Evolutionary conservation across 306 rosid genomes (phyloP), one percentile per base, ranked within the genome.

Genomic region (Vicia villosa): DNA sequence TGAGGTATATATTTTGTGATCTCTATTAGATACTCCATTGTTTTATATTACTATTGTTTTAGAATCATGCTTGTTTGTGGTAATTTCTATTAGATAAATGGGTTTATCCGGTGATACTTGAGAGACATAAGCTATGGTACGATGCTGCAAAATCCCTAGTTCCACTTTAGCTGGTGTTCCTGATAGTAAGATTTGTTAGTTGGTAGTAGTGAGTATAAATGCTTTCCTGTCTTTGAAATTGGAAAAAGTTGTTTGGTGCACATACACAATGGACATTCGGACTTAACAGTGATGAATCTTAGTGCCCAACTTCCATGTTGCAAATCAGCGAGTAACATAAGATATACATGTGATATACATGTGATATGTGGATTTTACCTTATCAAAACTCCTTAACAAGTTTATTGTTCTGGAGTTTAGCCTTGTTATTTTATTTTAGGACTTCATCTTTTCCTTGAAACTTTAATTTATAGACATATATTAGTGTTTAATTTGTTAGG

Each of bases 1-100:
- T 80, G 99, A 94, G 99, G 99, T 94, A 83, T 71, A 58, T 4
- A 34, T 59, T 36, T 60, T 61, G 4, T 22, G 30, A 37, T 26
- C 34, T 38, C 10, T 34, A 1, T 30, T 51, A 51, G 40, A 22
- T 50, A n/a, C 37, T 7, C 8, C 51, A 22, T 9, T 17, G 4
- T 49, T 36, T 72, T 73, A 38, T 14, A 50, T 37, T 50, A 38
- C 28, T 24, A 10, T 62, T 62, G 61, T 37, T 37, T 46, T 72
- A 61, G 42, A 72, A 10, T 49, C 16, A 19, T 73, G 32, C 38
- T 62, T 50, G 13, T 63, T 11, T 51, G 54, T 10, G 0, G 19
- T 50, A 9, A 24, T 50, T 55, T 51, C 42, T 68, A 17, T 1
- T 3, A 4, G 46, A 37, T 9, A 51, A 17, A 11, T 59, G 41